phyloP scores from a whole-genome alignment of 495 filamentous ascomycete genomes.

The Entonaema liquescens region DNA sequence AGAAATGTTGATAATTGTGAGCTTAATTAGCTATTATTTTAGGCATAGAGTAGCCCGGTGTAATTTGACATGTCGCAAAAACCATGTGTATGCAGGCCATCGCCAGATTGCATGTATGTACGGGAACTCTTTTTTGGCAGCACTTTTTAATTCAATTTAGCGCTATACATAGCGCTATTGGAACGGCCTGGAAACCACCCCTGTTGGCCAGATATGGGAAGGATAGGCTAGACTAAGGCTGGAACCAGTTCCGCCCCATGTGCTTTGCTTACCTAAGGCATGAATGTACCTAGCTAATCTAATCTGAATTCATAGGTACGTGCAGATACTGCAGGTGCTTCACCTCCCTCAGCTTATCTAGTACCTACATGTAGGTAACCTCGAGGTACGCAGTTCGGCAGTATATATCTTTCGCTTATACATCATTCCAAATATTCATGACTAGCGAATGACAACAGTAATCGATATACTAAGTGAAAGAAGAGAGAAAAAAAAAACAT shows the following conservation, averaged over 20 bases:
- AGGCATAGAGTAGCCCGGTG: constrained; percentile 22
- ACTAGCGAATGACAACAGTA: not conserved
- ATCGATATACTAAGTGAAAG: too few species aligned
- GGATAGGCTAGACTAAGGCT: not conserved
- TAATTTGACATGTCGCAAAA: constrained; percentile 40
- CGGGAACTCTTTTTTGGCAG: constrained; percentile 31
- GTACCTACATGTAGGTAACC: too few species aligned
- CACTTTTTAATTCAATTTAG: constrained; percentile 24
- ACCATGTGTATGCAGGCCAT: constrained; percentile 26
- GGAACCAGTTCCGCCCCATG: too few species aligned
- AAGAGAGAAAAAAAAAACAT: too few species aligned
- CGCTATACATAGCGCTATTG: constrained; percentile 2
- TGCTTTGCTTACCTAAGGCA: too few species aligned
- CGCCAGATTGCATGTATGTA: constrained; percentile 28
- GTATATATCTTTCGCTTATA: not conserved
- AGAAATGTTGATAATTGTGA: constrained; percentile 1
- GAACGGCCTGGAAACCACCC: constrained; percentile 28
- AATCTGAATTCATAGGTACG: not conserved
- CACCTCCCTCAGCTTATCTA: too few species aligned
- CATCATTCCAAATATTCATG: too few species aligned
- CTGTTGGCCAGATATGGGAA: constrained; percentile 16
- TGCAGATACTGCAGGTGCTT: too few species aligned
- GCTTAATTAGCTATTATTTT: constrained; percentile 18
- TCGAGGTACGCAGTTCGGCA: not conserved
- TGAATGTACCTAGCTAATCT: too few species aligned